These are phyloP conservation scores for Kodamaea laetipori DNA, from an alignment of 805 yeast species.

Conservation along the genomic window DNA sequence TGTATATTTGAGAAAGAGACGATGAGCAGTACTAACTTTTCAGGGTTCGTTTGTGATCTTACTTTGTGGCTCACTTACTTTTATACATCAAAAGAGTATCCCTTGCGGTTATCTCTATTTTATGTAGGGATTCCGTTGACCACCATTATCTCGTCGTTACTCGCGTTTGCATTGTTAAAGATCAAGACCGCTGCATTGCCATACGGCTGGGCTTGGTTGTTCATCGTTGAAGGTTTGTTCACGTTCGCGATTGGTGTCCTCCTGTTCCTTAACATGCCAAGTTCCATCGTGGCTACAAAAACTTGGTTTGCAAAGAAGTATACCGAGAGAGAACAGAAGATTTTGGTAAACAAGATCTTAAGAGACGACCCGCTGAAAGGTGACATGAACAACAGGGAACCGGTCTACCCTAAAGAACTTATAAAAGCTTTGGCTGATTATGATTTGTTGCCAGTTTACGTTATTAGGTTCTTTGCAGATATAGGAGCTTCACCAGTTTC, in stretches of 20 bases:
- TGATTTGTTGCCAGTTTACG: slow-evolving; percentile 32
- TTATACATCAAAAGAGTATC: slow-evolving; percentile 59
- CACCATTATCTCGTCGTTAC: slow-evolving; percentile 46
- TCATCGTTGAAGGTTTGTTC: slow-evolving; percentile 25
- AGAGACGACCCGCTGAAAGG: slow-evolving; percentile 36
- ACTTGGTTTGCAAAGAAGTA: slow-evolving; percentile 24
- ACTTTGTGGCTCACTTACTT: slow-evolving; percentile 67
- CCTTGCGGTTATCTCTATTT: slow-evolving; percentile 59
- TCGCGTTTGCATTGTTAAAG: slow-evolving; percentile 54
- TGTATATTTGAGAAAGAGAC: too few relatives aligned
- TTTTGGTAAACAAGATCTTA: slow-evolving; percentile 32
- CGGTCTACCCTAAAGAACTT: slow-evolving; percentile 23
- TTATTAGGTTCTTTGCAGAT: slow-evolving; percentile 25
- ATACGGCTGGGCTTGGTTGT: slow-evolving; percentile 31
- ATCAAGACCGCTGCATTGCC: slow-evolving; percentile 27
- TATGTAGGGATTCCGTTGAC: slow-evolving; percentile 58
- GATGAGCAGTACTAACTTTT: too few relatives aligned
- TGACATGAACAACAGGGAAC: slow-evolving; percentile 33
- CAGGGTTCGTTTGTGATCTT: slow-evolving; percentile 55
- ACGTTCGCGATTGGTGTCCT: slow-evolving; percentile 23
- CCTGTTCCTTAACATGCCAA: slow-evolving; percentile 47
- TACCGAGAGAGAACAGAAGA: slow-evolving; percentile 29
- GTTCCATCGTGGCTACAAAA: slow-evolving; percentile 46
- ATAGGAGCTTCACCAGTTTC: slow-evolving; percentile 21
- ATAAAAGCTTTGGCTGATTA: slow-evolving; percentile 24